Conservation (phyloP, 2,329 filamentous ascomycete species). For the Huntiella moniliformis region DNA sequence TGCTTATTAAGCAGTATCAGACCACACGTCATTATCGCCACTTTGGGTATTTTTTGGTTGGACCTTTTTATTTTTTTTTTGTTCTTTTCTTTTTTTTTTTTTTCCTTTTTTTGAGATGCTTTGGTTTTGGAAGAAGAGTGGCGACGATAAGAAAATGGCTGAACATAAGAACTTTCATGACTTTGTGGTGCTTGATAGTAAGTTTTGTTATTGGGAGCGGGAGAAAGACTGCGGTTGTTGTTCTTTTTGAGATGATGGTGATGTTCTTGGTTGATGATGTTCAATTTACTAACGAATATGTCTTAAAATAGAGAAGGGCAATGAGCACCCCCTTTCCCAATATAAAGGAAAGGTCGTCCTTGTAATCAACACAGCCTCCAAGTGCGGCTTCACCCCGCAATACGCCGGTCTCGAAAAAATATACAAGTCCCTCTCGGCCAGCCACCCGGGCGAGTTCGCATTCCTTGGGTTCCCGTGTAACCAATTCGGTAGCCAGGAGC, state of each 20-base stretch:
- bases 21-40: too few relatives aligned
- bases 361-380: slow-evolving; percentile 92
- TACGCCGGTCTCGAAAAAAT: slow-evolving; percentile 79
- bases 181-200: background rate
- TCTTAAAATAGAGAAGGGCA: slow-evolving; percentile 32
- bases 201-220: too few relatives aligned
- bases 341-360: slow-evolving; percentile 88
- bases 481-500: slow-evolving; percentile 86
- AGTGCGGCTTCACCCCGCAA: slow-evolving; percentile 97
- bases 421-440: slow-evolving; percentile 56
- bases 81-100: too few relatives aligned
- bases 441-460: slow-evolving; percentile 57
- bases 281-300: too few relatives aligned
- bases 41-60: background rate
- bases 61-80: background rate
- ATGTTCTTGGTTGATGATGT: too few relatives aligned
- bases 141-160: too few relatives aligned
- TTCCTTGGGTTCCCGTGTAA: slow-evolving; percentile 97
- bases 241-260: too few relatives aligned
- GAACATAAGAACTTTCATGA: too few relatives aligned
- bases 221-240: too few relatives aligned
- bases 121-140: too few relatives aligned
- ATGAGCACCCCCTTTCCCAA: slow-evolving; percentile 46
- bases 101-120: too few relatives aligned
- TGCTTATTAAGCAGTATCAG: too few relatives aligned